Conservation (phyloP, 306 rosid genomes). For the Calophaca sinica region DNA sequence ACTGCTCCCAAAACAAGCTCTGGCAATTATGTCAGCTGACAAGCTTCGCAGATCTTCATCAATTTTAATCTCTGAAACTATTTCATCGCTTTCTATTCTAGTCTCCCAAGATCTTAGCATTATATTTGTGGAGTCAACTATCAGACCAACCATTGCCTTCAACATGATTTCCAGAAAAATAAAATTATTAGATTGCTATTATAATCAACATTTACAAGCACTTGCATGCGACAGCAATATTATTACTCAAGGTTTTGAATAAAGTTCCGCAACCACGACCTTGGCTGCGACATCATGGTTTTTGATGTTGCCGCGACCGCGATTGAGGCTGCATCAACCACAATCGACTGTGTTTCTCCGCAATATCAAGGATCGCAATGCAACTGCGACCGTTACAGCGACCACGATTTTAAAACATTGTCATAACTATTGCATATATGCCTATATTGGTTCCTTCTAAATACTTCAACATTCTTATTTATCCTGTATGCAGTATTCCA, state of each 20-base stretch:
- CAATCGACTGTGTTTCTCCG: too few relatives aligned
- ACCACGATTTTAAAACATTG: too few relatives aligned
- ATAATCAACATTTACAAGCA: conserved; percentile 18
- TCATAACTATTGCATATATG: not conserved
- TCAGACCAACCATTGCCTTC: conserved; percentile 69
- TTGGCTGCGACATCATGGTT: too few relatives aligned
- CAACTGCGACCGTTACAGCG: too few relatives aligned
- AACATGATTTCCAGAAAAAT: conserved; percentile 12
- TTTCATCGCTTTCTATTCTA: conserved; percentile 57
- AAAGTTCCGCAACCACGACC: too few relatives aligned
- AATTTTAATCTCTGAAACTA: conserved; percentile 57
- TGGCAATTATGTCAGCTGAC: conserved; percentile 71
- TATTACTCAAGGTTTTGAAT: not conserved
- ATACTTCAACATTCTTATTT: not conserved
- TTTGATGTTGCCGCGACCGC: too few relatives aligned
- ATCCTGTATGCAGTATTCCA: conserved; percentile 3
- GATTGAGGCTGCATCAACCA: too few relatives aligned
- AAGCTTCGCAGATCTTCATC: conserved; percentile 64
- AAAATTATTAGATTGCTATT: not conserved
- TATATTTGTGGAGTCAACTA: conserved; percentile 64
- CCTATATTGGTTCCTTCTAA: not conserved
- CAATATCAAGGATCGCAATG: too few relatives aligned
- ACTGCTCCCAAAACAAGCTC: conserved; percentile 76
- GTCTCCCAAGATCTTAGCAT: conserved; percentile 61
- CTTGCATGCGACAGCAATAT: not conserved